Evolutionary conservation across 106 monocot species (phyloP), one percentile per base, ranked within the genome.

Genomic region (Acanthochlamys bracteata): DNA sequence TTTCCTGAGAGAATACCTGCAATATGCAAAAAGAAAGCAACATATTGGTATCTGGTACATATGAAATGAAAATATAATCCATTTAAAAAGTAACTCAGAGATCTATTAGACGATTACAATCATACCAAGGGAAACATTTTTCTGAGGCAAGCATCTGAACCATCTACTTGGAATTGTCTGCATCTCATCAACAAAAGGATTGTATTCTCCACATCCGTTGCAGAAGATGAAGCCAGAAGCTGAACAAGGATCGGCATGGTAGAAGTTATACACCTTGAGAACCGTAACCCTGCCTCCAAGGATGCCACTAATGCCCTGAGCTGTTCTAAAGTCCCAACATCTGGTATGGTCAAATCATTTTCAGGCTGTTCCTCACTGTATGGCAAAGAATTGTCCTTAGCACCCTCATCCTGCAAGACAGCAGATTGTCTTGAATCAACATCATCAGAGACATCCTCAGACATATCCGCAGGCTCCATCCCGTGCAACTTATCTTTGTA

Each of bases 121-220:
- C 66, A 73, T 83, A 96, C 96, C 91, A 98, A 72, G 20, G 98
- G 98, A 40, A 98, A 61, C 88, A 98, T 98, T 78, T 83, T 98
- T 2, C 64, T 73, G 52, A 98, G 86, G 59, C 80, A 85, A 65
- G 71, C 85, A 64, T 98, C 98, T 43, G 98, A 88, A 55, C 92
- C 92, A 81, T 98, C 98, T 66, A 98, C 92, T 51, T 98, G 92
- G 69, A 98, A 98, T 27, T 98, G 98, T 59, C 81, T 85, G 73
- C 88, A 92, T 57, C 98, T 85, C 91, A 98, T 98, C 45, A 98
- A 63, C 22, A 98, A 68, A 56, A 85, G 82, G 22, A 98, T 98
- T 0, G 98, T 75, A 51, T 85, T 76, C 73, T 98, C 98, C 24
- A 98, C 98, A 73, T 98, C 98, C 69, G 80, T 83, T 20, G 69